phyloP scores from a whole-genome alignment of 345 rosid genomes.

The Trapa incisa region DNA sequence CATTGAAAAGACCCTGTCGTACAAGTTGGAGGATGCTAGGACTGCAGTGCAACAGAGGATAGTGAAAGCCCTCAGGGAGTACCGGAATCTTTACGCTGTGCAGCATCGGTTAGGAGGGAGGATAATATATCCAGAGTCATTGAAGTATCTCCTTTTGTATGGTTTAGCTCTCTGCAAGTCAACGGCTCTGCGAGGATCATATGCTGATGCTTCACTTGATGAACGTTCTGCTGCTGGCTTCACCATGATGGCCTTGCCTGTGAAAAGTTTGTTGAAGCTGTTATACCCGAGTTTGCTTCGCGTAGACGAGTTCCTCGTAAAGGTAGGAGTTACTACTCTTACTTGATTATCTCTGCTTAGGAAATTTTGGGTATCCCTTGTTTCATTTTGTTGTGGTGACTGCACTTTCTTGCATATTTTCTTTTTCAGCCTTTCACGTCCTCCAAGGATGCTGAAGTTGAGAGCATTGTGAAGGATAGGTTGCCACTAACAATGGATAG shows the following conservation, averaged over 20 bases:
- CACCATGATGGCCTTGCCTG: conserved; percentile 95
- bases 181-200: conserved; percentile 75
- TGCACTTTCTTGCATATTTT: not conserved
- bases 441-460: conserved; percentile 28
- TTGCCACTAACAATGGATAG: conserved; percentile 71
- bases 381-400: not conserved
- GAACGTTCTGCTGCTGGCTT: conserved; percentile 91
- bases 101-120: conserved; percentile 95
- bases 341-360: not conserved
- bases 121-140: conserved; percentile 87
- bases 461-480: conserved; percentile 24
- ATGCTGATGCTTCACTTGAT: conserved; percentile 75
- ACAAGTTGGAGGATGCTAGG: conserved; percentile 91
- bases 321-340: conserved; percentile 26
- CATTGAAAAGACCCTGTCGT: conserved; percentile 74
- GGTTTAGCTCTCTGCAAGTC: conserved; percentile 85
- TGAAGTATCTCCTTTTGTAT: conserved; percentile 70
- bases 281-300: conserved; percentile 80
- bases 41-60: conserved; percentile 62
- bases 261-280: conserved; percentile 67
- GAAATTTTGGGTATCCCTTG: not conserved
- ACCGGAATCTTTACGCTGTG: conserved; percentile 76
- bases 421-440: conserved; percentile 25
- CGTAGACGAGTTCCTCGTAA: conserved; percentile 64
- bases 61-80: conserved; percentile 83